Percentiles rank a stretch among this genome's conserved stretches.
Evolutionary conservation across 495 filamentous ascomycete genomes (phyloP).

Genomic region (Evernia prunastri): DNA sequence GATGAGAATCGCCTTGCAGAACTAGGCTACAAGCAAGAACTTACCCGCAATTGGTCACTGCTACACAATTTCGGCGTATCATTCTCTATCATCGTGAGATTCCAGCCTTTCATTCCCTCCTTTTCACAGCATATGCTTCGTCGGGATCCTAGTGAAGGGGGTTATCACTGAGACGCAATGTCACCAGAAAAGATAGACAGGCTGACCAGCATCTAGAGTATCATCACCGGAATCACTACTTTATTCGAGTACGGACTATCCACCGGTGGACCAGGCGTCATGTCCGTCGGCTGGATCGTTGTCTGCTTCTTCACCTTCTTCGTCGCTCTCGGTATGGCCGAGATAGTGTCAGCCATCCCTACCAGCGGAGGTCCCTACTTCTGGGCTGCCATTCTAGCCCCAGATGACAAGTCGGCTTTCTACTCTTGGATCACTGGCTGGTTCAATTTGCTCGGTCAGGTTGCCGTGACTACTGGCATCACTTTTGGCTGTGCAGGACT

Average conservation of each 20-base stretch:
- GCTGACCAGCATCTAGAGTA: conserved; percentile 39
- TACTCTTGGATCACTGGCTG: conserved; percentile 60
- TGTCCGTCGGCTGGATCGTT: conserved; percentile 51
- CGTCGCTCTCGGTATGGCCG: conserved; percentile 56
- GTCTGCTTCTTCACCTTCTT: conserved; percentile 54
- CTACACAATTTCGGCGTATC: conserved; percentile 61
- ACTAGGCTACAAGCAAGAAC: conserved; percentile 58
- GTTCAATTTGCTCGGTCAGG: conserved; percentile 55
- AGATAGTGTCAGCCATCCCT: conserved; percentile 60
- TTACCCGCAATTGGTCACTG: conserved; percentile 54
- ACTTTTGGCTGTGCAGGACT: conserved; percentile 58
- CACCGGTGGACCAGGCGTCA: conserved; percentile 53
- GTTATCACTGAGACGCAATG: neutral
- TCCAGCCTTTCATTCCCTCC: neutral
- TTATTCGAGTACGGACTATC: conserved; percentile 49
- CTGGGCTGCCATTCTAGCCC: conserved; percentile 58
- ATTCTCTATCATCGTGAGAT: conserved; percentile 57
- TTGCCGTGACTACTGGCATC: conserved; percentile 63
- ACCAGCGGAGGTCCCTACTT: conserved; percentile 61
- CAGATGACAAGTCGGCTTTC: conserved; percentile 49
- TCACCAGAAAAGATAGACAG: neutral
- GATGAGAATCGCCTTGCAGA: conserved; percentile 53
- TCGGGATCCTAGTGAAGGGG: neutral
- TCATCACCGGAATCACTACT: conserved; percentile 57
- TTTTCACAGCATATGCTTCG: neutral